phyloP scores from a whole-genome alignment of 805 yeast genomes.

The Hanseniaspora clermontiae region DNA sequence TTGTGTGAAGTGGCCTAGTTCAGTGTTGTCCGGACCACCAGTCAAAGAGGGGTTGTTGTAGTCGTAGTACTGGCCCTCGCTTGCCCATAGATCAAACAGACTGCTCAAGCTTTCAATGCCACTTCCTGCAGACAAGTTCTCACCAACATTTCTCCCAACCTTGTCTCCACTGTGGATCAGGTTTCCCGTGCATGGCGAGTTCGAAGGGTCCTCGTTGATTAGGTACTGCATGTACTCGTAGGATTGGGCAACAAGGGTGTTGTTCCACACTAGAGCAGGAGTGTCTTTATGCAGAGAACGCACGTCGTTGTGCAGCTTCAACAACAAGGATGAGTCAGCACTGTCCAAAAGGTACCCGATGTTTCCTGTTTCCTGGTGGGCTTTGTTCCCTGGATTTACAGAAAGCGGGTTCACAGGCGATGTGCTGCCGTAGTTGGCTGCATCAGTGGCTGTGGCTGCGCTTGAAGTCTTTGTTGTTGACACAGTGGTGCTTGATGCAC shows the following conservation, averaged over 20 bases:
- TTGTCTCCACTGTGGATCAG: constrained; percentile 43
- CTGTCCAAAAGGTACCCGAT: constrained; percentile 8
- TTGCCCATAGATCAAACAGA: constrained; percentile 60
- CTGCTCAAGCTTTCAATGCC: constrained; percentile 31
- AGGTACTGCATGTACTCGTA: constrained; percentile 35
- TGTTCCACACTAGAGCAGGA: constrained; percentile 38
- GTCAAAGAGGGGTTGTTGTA: constrained; percentile 33
- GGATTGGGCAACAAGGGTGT: constrained; percentile 37
- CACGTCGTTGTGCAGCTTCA: constrained; percentile 39
- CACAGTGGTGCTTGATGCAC: constrained; percentile 19
- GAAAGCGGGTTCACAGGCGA: constrained; percentile 20
- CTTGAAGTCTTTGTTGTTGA: constrained; percentile 16
- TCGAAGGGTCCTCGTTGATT: constrained; percentile 26
- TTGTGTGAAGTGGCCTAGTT: constrained; percentile 67
- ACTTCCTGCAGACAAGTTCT: constrained; percentile 61
- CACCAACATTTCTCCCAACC: constrained; percentile 37
- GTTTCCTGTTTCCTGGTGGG: constrained; percentile 3
- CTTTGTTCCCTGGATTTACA: background rate
- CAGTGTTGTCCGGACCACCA: constrained; percentile 34
- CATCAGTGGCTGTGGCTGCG: constrained; percentile 19
- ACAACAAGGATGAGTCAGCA: constrained; percentile 19
- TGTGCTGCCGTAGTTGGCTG: constrained; percentile 17
- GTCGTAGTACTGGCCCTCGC: constrained; percentile 46
- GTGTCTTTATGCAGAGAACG: constrained; percentile 37
- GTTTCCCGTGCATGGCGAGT: constrained; percentile 48